phyloP scores from a whole-genome alignment of 208 protist genomes.

The Phytomonas sp. region DNA sequence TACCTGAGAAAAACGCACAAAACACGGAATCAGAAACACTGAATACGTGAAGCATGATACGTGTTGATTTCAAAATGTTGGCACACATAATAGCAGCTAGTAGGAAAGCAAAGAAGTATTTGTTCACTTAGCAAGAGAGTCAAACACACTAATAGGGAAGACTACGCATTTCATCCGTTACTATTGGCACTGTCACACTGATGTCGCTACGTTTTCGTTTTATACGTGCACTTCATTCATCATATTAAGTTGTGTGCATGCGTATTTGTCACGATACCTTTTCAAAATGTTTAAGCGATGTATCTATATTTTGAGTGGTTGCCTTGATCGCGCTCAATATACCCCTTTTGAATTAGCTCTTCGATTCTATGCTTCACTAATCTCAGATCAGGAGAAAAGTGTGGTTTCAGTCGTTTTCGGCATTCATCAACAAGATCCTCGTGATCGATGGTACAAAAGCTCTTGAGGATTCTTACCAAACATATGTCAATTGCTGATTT shows the following conservation, averaged over 20 bases:
- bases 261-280: conserved; percentile 7
- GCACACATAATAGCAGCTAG: background rate
- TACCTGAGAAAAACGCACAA: background rate
- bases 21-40: conserved; percentile 6
- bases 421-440: conserved; percentile 63
- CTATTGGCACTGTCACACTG: background rate
- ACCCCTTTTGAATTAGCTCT: conserved; percentile 74
- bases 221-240: background rate
- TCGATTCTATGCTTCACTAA: conserved; percentile 84
- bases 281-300: conserved; percentile 7
- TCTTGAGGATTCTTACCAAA: conserved; percentile 85
- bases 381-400: conserved; percentile 61
- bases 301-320: conserved; percentile 15
- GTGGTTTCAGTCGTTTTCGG: conserved; percentile 43
- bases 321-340: conserved; percentile 63
- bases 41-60: conserved; percentile 5
- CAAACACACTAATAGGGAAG: background rate
- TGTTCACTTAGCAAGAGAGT: background rate
- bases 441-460: conserved; percentile 53
- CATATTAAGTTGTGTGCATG: conserved; percentile 4
- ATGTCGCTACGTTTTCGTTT: background rate
- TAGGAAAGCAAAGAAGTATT: background rate
- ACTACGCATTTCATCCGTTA: background rate
- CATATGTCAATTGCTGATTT: conserved; percentile 74
- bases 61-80: background rate